A percentile compares a stretch with the other conserved stretches of the same genome.
phyloP scores from a whole-genome alignment of 1,284 basidiomycete genomes.

The Ganoderma multipileum region DNA sequence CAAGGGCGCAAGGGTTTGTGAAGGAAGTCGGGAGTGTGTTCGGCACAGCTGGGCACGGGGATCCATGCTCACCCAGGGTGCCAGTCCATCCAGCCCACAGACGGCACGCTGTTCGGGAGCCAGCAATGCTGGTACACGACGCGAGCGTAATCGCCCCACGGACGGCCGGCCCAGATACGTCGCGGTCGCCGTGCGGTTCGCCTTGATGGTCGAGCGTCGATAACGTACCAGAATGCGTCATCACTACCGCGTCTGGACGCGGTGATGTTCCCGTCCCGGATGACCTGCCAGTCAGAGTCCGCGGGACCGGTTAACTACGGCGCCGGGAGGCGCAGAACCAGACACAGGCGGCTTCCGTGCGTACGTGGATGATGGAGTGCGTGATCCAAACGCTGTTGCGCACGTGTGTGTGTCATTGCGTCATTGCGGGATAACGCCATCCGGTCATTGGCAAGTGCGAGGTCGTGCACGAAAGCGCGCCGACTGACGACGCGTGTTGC shows the following conservation, averaged over 20 bases:
- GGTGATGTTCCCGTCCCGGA: slow-evolving; percentile 55
- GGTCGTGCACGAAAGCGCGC: neutral
- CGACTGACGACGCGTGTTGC: slow-evolving; percentile 32
- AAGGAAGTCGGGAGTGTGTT: neutral
- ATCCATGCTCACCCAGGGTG: slow-evolving; percentile 19
- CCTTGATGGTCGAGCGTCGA: slow-evolving; percentile 53
- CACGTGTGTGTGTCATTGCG: slow-evolving; percentile 39
- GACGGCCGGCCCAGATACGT: slow-evolving; percentile 57
- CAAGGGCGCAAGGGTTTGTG: neutral
- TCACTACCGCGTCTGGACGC: slow-evolving; percentile 56
- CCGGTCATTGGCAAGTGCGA: slow-evolving; percentile 32
- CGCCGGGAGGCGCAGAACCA: neutral
- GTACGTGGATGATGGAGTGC: slow-evolving; percentile 33
- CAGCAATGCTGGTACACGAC: slow-evolving; percentile 33
- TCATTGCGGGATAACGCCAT: neutral
- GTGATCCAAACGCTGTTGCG: slow-evolving; percentile 36
- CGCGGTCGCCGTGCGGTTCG: slow-evolving; percentile 46
- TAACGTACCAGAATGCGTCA: slow-evolving; percentile 53
- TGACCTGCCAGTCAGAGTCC: slow-evolving; percentile 23
- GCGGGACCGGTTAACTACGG: neutral
- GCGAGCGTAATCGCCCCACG: slow-evolving; percentile 47
- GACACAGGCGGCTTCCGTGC: neutral
- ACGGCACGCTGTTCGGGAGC: slow-evolving; percentile 30
- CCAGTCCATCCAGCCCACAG: slow-evolving; percentile 11
- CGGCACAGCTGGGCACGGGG: neutral